Evolutionary conservation across 345 rosid genomes (phyloP).

Genomic region (Ceriops decandra): DNA sequence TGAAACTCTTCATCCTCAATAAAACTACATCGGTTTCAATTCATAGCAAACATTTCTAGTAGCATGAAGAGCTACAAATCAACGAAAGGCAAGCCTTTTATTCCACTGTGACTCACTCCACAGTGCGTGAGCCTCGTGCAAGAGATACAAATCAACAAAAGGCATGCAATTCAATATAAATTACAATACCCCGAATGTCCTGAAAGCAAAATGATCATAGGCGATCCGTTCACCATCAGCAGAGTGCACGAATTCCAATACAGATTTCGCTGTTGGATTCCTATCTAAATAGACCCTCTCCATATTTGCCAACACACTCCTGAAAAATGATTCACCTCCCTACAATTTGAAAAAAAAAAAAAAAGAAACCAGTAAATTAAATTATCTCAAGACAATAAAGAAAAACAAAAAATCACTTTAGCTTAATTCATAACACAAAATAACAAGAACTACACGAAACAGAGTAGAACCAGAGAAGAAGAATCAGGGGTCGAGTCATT

Average conservation of each 20-base stretch:
- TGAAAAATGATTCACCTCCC: conserved; percentile 53
- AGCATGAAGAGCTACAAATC: no score
- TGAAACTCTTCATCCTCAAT: conserved; percentile 1
- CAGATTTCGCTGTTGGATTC: conserved; percentile 83
- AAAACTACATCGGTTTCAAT: no score
- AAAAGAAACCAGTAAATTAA: neutral
- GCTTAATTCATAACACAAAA: neutral
- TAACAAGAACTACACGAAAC: neutral
- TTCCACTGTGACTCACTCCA: no score
- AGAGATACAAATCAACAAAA: neutral
- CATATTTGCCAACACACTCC: conserved; percentile 63
- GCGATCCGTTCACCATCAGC: conserved; percentile 51
- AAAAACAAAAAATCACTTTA: no score
- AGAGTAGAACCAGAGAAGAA: conserved; percentile 31
- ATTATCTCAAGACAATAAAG: no score
- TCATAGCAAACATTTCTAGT: no score
- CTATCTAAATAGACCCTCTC: conserved; percentile 65
- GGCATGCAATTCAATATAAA: neutral
- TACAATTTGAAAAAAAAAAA: neutral
- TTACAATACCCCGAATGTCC: conserved; percentile 75
- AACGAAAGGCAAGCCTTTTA: no score
- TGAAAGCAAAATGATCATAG: conserved; percentile 90
- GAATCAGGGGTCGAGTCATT: conserved; percentile 15
- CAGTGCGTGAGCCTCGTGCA: neutral
- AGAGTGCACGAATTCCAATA: conserved; percentile 59